phyloP scores from a whole-genome alignment of 2,329 filamentous ascomycete species.

The Sarocladiaceae sp. region DNA sequence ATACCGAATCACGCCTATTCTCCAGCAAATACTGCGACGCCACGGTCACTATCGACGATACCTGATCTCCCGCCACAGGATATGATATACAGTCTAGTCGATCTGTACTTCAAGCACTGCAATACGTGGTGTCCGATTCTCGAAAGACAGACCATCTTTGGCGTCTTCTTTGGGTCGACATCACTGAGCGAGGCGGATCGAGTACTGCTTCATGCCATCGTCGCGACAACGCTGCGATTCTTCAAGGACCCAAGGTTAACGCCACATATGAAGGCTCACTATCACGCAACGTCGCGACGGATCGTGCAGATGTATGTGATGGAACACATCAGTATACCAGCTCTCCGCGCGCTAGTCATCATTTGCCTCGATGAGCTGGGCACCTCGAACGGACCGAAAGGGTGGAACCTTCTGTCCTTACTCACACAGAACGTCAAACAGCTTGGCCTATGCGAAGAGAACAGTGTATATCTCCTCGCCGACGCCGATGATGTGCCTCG shows the following conservation, averaged over 20 bases:
- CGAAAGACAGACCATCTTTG: constrained; percentile 37
- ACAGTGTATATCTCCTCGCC: constrained; percentile 29
- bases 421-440: constrained; percentile 34
- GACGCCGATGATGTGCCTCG: constrained; percentile 26
- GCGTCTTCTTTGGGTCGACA: constrained; percentile 35
- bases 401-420: constrained; percentile 36
- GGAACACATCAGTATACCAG: constrained; percentile 35
- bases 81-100: constrained; percentile 54
- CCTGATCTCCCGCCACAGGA: constrained; percentile 55
- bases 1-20: not conserved
- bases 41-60: constrained; percentile 29
- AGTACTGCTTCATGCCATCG: constrained; percentile 38
- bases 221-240: constrained; percentile 38
- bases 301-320: constrained; percentile 38
- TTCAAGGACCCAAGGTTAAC: constrained; percentile 34
- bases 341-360: constrained; percentile 35
- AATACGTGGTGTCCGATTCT: constrained; percentile 54
- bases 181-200: constrained; percentile 34
- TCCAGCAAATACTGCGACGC: constrained; percentile 2
- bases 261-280: constrained; percentile 31
- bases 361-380: constrained; percentile 37
- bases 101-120: constrained; percentile 61
- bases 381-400: constrained; percentile 36
- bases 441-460: constrained; percentile 35
- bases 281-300: constrained; percentile 33